These are phyloP conservation scores for Penstemon barbatus DNA, from an alignment of 257 asterid species.

Conservation along the genomic window DNA sequence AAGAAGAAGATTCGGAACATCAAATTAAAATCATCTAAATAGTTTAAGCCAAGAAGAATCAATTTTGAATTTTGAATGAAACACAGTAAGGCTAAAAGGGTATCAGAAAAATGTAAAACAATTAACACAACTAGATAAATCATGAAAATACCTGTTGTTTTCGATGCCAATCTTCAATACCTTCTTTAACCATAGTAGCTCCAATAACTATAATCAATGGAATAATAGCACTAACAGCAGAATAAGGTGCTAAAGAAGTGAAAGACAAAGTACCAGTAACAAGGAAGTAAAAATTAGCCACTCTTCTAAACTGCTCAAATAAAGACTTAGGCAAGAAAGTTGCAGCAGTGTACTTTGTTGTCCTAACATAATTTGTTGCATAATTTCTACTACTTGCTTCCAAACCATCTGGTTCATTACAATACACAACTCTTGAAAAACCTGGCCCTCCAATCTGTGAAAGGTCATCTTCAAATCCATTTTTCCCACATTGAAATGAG, in stretches of 20 bases:
- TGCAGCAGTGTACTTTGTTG: slow-evolving; percentile 64
- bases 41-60: slow-evolving; percentile 10
- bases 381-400: slow-evolving; percentile 43
- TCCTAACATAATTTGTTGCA: slow-evolving; percentile 58
- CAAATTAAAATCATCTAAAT: slow-evolving; percentile 18
- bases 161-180: slow-evolving; percentile 66
- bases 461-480: slow-evolving; percentile 39
- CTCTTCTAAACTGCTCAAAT: slow-evolving; percentile 84
- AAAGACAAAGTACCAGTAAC: slow-evolving; percentile 56
- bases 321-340: slow-evolving; percentile 69
- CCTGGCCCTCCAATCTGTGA: slow-evolving; percentile 71
- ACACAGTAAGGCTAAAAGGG: neutral
- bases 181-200: slow-evolving; percentile 67
- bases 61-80: neutral
- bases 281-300: slow-evolving; percentile 70
- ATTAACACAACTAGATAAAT: slow-evolving; percentile 4
- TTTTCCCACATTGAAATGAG: slow-evolving; percentile 45
- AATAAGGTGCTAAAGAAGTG: slow-evolving; percentile 61
- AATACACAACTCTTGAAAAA: slow-evolving; percentile 59
- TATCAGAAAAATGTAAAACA: neutral
- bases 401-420: slow-evolving; percentile 49
- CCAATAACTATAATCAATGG: slow-evolving; percentile 64
- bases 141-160: slow-evolving; percentile 55
- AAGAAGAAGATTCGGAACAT: slow-evolving; percentile 20
- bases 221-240: slow-evolving; percentile 53